A percentile compares a stretch with the other conserved stretches of the same genome.
phyloP scores from a whole-genome alignment of 2,329 filamentous ascomycete species.

The Fusarium sp. region DNA sequence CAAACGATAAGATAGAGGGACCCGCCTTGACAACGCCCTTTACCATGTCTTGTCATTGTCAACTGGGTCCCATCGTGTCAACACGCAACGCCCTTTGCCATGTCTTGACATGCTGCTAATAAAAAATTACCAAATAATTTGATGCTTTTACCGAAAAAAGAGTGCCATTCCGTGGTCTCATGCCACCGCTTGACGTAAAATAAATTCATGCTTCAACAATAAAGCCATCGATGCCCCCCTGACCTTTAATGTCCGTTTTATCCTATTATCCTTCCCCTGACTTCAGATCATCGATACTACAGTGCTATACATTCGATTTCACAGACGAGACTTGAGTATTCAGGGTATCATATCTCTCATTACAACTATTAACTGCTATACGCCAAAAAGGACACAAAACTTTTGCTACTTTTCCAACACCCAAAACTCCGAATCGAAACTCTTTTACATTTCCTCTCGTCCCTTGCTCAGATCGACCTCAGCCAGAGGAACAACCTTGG shows the following conservation, averaged over 20 bases:
- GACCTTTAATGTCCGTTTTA: not conserved
- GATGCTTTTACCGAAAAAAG: conserved; percentile 7
- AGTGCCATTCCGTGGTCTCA: not conserved
- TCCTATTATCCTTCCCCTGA: not conserved
- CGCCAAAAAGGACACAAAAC: conserved; percentile 14
- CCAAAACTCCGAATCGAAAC: conserved; percentile 12
- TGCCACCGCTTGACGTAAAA: conserved; percentile 22
- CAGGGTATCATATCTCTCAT: conserved; percentile 43
- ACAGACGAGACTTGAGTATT: not conserved
- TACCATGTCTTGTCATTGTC: conserved; percentile 24
- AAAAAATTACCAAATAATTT: conserved; percentile 33
- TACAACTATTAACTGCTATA: conserved; percentile 35
- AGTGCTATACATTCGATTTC: not conserved
- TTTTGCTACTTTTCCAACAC: conserved; percentile 22
- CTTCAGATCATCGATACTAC: not conserved
- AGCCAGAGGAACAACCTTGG: conserved; percentile 50
- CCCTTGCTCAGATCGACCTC: conserved; percentile 51
- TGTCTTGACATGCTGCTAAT: conserved; percentile 15
- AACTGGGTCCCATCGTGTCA: conserved; percentile 19
- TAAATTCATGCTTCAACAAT: conserved; percentile 12
- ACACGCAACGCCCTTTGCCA: conserved; percentile 23
- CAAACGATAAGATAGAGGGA: conserved; percentile 22
- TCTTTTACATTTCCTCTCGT: conserved; percentile 25
- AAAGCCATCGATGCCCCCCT: conserved; percentile 8
- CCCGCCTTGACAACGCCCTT: conserved; percentile 24